phyloP scores from a whole-genome alignment of 2,329 filamentous ascomycete species.

The Fusarium anthophilum region DNA sequence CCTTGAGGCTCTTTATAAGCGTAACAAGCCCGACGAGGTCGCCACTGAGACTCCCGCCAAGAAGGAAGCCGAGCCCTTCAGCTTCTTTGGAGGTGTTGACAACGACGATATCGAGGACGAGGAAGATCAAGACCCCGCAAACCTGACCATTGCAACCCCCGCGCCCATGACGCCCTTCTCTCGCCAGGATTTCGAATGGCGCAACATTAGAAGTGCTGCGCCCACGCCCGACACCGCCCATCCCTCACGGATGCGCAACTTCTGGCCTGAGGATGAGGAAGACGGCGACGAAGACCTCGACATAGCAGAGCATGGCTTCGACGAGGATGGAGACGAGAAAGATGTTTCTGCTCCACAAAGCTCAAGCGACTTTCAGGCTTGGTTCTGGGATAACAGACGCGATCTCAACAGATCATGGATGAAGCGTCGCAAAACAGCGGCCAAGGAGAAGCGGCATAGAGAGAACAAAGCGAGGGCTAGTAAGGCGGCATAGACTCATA shows the following conservation, averaged over 20 bases:
- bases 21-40: conserved; percentile 58
- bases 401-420: conserved; percentile 74
- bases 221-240: conserved; percentile 95
- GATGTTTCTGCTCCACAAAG: conserved; percentile 36
- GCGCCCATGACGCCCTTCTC: conserved; percentile 85
- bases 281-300: conserved; percentile 48
- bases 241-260: conserved; percentile 69
- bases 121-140: conserved; percentile 56
- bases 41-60: conserved; percentile 46
- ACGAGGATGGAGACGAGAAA: conserved; percentile 40
- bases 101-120: conserved; percentile 58
- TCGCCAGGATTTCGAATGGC: conserved; percentile 77
- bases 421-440: conserved; percentile 67
- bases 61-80: conserved; percentile 71
- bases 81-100: conserved; percentile 73
- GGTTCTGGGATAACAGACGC: conserved; percentile 74
- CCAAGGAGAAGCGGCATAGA: conserved; percentile 73
- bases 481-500: conserved; percentile 48
- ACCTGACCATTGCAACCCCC: conserved; percentile 51
- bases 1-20: conserved; percentile 92
- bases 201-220: conserved; percentile 84
- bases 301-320: conserved; percentile 42
- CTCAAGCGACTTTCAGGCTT: conserved; percentile 68
- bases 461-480: conserved; percentile 68
- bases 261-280: conserved; percentile 59